These are phyloP conservation scores for Funneliformis geosporum DNA, from an alignment of 192 early-diverging fungal species.

Conservation along the genomic window DNA sequence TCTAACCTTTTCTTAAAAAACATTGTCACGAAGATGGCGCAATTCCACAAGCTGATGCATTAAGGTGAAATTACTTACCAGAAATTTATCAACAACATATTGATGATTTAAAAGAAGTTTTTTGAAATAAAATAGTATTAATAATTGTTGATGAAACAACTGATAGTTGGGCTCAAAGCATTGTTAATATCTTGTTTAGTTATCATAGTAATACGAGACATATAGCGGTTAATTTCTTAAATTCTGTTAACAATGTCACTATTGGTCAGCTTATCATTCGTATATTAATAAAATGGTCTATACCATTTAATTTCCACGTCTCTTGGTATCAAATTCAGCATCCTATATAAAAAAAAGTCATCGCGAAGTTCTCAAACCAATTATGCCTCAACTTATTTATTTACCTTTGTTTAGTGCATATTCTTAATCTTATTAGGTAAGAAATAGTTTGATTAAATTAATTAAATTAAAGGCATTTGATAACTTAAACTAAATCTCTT, in stretches of 20 bases:
- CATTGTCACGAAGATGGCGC: neutral
- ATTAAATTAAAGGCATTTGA: too few species aligned
- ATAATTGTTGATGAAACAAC: neutral
- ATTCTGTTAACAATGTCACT: neutral
- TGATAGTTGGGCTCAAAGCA: neutral
- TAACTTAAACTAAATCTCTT: too few species aligned
- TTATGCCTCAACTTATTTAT: neutral
- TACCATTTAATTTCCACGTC: neutral
- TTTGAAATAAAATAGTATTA: neutral
- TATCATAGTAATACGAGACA: neutral
- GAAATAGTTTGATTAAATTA: too few species aligned
- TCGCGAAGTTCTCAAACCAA: neutral
- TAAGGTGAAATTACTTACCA: neutral
- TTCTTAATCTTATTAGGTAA: too few species aligned
- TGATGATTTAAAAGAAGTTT: neutral
- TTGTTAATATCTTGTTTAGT: neutral
- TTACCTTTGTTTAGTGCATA: neutral
- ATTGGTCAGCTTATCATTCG: neutral
- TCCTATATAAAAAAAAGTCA: neutral
- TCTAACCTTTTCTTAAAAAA: neutral
- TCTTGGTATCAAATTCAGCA: neutral
- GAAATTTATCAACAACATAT: neutral
- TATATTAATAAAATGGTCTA: neutral
- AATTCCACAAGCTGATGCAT: neutral
- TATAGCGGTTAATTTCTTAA: neutral